phyloP scores from a whole-genome alignment of 495 filamentous ascomycete species.

The Trichoderma asperelloides region DNA sequence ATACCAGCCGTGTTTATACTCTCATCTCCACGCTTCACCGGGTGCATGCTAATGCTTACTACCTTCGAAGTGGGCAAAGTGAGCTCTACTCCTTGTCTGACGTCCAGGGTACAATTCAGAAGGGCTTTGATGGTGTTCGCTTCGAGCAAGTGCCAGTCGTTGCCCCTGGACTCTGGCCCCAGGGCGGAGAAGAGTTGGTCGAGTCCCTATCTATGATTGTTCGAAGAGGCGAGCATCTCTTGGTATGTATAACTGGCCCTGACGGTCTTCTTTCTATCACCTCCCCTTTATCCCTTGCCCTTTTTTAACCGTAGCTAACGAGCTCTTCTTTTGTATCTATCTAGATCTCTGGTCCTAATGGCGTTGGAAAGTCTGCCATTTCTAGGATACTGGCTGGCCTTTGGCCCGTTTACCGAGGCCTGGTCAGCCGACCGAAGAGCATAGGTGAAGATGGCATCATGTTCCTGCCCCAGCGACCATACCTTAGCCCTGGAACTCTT shows the following conservation, averaged over 20 bases:
- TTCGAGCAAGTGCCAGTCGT: constrained; percentile 91
- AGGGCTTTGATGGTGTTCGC: constrained; percentile 87
- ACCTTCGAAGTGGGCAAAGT: constrained; percentile 54
- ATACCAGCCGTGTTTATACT: constrained; percentile 91
- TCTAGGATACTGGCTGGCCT: constrained; percentile 83
- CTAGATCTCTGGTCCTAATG: constrained; percentile 84
- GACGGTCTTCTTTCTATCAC: no score
- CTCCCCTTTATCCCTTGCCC: neutral
- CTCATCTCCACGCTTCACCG: constrained; percentile 90
- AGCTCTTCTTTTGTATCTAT: neutral
- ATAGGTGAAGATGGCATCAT: constrained; percentile 87
- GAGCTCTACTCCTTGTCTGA: constrained; percentile 85
- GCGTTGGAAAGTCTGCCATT: constrained; percentile 87
- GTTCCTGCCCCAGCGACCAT: constrained; percentile 93
- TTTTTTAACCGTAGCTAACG: neutral
- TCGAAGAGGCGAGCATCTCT: constrained; percentile 79
- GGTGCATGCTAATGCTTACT: constrained; percentile 84
- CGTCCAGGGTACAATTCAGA: constrained; percentile 85
- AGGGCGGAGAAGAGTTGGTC: constrained; percentile 83
- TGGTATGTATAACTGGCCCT: constrained; percentile 29
- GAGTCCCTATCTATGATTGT: constrained; percentile 82
- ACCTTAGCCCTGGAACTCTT: constrained; percentile 88
- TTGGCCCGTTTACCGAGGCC: constrained; percentile 89
- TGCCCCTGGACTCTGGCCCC: constrained; percentile 72
- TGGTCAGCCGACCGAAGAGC: constrained; percentile 75